Base-by-base conservation (phyloP, 78 protist species). In the Guillardia theta region DNA sequence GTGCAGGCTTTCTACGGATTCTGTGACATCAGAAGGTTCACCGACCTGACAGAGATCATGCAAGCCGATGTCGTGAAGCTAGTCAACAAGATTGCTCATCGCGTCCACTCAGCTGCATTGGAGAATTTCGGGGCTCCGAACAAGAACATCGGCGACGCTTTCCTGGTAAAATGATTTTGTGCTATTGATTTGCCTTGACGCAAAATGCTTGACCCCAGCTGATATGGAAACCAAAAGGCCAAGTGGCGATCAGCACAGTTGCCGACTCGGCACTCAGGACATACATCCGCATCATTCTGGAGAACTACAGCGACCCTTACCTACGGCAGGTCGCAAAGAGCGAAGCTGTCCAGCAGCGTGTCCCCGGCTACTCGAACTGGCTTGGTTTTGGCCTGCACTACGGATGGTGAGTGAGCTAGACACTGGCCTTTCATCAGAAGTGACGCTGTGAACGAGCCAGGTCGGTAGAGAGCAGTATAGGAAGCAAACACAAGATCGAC, bases 81-180 rank as follows among this genome's bases (percentile, higher is more conserved):
- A 43, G 87, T 70, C 45, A 70, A 70, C 87, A 43, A 70, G 5
- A 43, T 70, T 10, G 87, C 87, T 37, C 87, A 36, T 43, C 27
- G n/a, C 22, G 87, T 70, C 47, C 87, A 70, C 87, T 37, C n/a
- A 43, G 87, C 45, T 3, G 87, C 37, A 43, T 27, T 10, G 39
- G 39, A 22, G 9, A 70, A 70, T 43, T 43, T 37, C 8, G 90
- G 90, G 44, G 90, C 90, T 10, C 90, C 93, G 27, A 88, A 88
- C 93, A 88, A 88, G 62, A 88, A 88, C 64, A 88, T 88, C 93
- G 93, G 93, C 93, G 93, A 88, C 33, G 93, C 93, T 44, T 88
- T 78, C 48, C 90, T 78, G 47, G 43, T 78, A n/a, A n/a, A n/a
- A n/a, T n/a, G n/a, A n/a, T n/a, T 53, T n/a, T n/a, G n/a, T n/a